Percentiles rank a stretch among this genome's conserved stretches.
Evolutionary conservation across 805 yeast genomes (phyloP).

Genomic region (Metschnikowia picachoensis): DNA sequence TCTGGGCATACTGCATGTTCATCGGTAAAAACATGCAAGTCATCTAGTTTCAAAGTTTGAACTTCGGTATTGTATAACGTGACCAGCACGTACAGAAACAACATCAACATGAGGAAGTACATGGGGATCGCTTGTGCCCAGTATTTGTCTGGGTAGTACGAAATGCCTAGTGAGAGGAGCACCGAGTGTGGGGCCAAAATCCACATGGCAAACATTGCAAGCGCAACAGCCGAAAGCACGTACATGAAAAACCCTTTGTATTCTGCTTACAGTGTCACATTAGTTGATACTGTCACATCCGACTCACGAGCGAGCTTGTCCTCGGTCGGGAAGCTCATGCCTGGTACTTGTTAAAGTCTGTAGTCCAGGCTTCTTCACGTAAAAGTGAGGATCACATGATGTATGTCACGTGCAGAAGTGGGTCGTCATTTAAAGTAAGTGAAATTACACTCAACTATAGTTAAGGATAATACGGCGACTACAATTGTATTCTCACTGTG

Average conservation of each 20-base stretch:
- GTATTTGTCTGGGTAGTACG: constrained; percentile 83
- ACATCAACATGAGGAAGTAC: constrained; percentile 63
- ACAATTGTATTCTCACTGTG: too few relatives aligned
- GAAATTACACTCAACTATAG: too few relatives aligned
- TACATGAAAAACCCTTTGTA: constrained; percentile 86
- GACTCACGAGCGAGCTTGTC: constrained; percentile 62
- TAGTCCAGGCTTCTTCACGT: too few relatives aligned
- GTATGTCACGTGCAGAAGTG: neutral
- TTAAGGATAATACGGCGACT: too few relatives aligned
- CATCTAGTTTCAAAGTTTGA: constrained; percentile 56
- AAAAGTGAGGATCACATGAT: neutral
- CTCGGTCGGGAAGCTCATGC: constrained; percentile 11
- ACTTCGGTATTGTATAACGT: constrained; percentile 75
- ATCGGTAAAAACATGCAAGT: constrained; percentile 65
- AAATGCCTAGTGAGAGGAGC: constrained; percentile 51
- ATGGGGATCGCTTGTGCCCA: constrained; percentile 86
- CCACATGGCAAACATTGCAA: constrained; percentile 64
- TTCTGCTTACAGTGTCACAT: constrained; percentile 60
- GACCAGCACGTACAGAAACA: constrained; percentile 66
- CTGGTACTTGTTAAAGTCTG: neutral
- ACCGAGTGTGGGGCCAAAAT: constrained; percentile 62
- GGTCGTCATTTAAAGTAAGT: too few relatives aligned
- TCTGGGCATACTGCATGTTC: constrained; percentile 43
- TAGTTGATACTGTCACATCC: constrained; percentile 55
- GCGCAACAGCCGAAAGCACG: constrained; percentile 56